Conservation (phyloP, 768 basidiomycete genomes). For the Albatrellus ellisii region DNA sequence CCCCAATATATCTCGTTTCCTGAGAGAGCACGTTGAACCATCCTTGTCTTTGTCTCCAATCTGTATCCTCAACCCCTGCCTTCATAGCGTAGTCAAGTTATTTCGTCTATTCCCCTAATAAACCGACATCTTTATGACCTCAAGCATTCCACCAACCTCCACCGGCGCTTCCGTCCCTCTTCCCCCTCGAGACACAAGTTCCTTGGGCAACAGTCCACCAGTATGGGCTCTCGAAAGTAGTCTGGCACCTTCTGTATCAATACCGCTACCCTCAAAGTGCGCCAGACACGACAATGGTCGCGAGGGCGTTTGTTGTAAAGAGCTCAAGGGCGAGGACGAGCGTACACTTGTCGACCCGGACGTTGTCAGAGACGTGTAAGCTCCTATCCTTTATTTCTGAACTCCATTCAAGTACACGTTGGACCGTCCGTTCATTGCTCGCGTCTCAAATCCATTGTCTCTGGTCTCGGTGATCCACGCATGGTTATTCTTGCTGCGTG, state of each 20-base stretch:
- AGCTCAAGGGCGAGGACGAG: conserved; percentile 69
- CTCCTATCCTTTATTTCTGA: conserved; percentile 6
- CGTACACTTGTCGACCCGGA: conserved; percentile 79
- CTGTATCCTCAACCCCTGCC: too few relatives aligned
- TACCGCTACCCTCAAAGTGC: conserved; percentile 46
- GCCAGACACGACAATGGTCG: conserved; percentile 32
- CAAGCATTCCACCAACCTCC: too few relatives aligned
- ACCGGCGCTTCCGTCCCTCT: conserved; percentile 3
- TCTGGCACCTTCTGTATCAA: conserved; percentile 20
- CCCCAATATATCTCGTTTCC: too few relatives aligned
- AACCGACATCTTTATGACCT: too few relatives aligned
- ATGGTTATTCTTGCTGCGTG: too few relatives aligned
- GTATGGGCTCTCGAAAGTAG: conserved; percentile 53
- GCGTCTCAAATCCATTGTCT: too few relatives aligned
- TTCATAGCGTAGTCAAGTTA: too few relatives aligned
- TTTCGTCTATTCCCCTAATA: too few relatives aligned
- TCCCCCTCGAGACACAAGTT: background rate
- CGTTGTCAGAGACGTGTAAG: conserved; percentile 76
- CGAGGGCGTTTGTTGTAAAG: conserved; percentile 77
- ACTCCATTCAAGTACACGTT: background rate
- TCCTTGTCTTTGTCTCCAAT: too few relatives aligned
- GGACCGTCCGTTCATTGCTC: too few relatives aligned
- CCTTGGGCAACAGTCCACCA: conserved; percentile 28
- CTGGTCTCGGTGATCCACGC: too few relatives aligned
- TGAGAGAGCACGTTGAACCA: too few relatives aligned